A percentile compares a stretch with the other conserved stretches of the same genome.
Evolutionary conservation across 768 basidiomycete genomes (phyloP).

Genomic region (Neoboletus subvelutipes): DNA sequence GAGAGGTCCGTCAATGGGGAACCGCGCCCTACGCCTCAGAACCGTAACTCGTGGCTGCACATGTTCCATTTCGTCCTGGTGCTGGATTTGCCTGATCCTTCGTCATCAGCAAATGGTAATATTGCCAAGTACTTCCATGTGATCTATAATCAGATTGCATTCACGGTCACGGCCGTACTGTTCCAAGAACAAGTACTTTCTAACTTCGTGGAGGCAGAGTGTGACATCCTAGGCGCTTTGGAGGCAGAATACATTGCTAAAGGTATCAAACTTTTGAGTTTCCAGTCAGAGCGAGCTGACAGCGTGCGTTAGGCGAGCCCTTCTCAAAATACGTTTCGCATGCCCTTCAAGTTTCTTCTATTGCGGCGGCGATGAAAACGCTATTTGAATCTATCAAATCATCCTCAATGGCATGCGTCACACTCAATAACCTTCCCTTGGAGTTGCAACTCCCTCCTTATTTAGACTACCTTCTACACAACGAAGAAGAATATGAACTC

Average conservation of each 20-base stretch:
- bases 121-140: constrained; percentile 79
- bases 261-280: constrained; percentile 49
- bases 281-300: constrained; percentile 6
- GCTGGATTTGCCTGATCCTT: constrained; percentile 87
- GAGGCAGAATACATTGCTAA: constrained; percentile 69
- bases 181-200: constrained; percentile 88
- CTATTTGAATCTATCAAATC: constrained; percentile 79
- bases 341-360: constrained; percentile 63
- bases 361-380: constrained; percentile 76
- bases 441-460: constrained; percentile 87
- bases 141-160: constrained; percentile 86
- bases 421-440: constrained; percentile 74
- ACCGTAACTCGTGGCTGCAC: constrained; percentile 54
- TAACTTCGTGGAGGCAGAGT: constrained; percentile 84
- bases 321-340: constrained; percentile 55
- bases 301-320: constrained; percentile 47
- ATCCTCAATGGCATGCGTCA: constrained; percentile 73
- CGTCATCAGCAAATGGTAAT: constrained; percentile 77
- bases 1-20: constrained; percentile 39
- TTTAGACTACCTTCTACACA: constrained; percentile 69
- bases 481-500: constrained; percentile 55
- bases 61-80: constrained; percentile 87
- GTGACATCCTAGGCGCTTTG: constrained; percentile 64
- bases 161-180: constrained; percentile 87
- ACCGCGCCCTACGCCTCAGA: constrained; percentile 20